These are phyloP conservation scores for Suhomyces maxii DNA, from an alignment of 1,139 yeast species.

Conservation along the genomic window DNA sequence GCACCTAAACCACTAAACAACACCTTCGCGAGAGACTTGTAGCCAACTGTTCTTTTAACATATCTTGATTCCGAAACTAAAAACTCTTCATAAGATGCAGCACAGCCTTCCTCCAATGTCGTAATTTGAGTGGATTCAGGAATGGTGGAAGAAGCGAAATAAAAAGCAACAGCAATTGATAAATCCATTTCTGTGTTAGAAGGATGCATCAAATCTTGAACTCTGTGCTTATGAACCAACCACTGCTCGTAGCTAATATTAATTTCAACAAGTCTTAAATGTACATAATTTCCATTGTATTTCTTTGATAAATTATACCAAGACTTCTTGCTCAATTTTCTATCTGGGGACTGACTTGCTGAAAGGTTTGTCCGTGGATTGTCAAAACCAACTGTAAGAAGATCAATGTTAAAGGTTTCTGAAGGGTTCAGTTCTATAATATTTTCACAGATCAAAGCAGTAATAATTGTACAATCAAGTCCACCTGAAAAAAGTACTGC, in stretches of 20 bases:
- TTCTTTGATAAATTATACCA: conserved; percentile 48
- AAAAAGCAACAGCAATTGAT: conserved; percentile 91
- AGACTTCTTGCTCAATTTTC: conserved; percentile 67
- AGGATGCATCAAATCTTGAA: conserved; percentile 73
- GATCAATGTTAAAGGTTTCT: conserved; percentile 41
- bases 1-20: conserved; percentile 95
- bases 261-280: conserved; percentile 59
- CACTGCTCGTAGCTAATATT: conserved; percentile 73
- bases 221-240: conserved; percentile 49
- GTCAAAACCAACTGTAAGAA: conserved; percentile 93
- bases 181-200: conserved; percentile 91
- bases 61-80: conserved; percentile 14
- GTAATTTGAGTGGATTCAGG: conserved; percentile 6
- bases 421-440: conserved; percentile 4
- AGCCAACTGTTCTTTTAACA: conserved; percentile 17
- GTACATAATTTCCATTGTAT: conserved; percentile 26
- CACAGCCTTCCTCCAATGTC: background rate
- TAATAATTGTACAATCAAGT: conserved; percentile 82
- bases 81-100: conserved; percentile 23
- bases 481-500: conserved; percentile 92
- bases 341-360: conserved; percentile 78
- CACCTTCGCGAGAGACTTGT: conserved; percentile 61
- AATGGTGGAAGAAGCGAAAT: conserved; percentile 58
- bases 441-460: conserved; percentile 43
- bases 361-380: conserved; percentile 72